Evolutionary conservation across 768 basidiomycete species (phyloP).

Genomic region (Mycena haematopus): DNA sequence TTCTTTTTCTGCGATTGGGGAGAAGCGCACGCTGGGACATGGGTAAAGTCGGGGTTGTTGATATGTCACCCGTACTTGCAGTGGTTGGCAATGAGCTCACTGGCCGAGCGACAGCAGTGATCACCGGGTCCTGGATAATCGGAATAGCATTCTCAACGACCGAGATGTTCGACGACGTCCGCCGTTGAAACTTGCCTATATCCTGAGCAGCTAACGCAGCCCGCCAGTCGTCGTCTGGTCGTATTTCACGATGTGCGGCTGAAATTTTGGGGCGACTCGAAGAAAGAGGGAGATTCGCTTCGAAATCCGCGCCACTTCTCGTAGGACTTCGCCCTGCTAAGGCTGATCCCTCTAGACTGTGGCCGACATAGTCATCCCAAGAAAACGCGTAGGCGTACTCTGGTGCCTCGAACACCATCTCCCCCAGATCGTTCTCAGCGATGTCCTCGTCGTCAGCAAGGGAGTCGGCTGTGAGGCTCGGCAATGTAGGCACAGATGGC

Average conservation of each 20-base stretch:
- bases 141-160: constrained; percentile 13
- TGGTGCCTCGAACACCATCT: constrained; percentile 16
- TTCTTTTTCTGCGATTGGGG: constrained; percentile 28
- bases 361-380: constrained; percentile 14
- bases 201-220: constrained; percentile 4
- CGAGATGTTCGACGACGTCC: constrained; percentile 27
- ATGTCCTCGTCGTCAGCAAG: constrained; percentile 2
- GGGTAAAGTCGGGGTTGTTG: constrained; percentile 8
- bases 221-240: constrained; percentile 21
- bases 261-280: not conserved
- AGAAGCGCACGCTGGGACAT: constrained; percentile 4
- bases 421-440: constrained; percentile 5
- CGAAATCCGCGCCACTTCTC: constrained; percentile 17
- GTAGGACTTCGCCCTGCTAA: constrained; percentile 1
- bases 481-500: constrained; percentile 13
- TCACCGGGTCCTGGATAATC: not conserved
- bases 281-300: not conserved
- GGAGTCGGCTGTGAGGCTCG: not conserved
- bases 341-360: constrained; percentile 3
- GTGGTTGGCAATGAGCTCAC: constrained; percentile 1
- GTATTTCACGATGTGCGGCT: not conserved
- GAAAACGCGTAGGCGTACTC: constrained; percentile 19
- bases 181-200: constrained; percentile 2
- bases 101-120: not conserved
- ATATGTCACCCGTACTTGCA: constrained; percentile 6